Conservation (phyloP, 2,329 filamentous ascomycete species). For the Botrytis paeoniae region DNA sequence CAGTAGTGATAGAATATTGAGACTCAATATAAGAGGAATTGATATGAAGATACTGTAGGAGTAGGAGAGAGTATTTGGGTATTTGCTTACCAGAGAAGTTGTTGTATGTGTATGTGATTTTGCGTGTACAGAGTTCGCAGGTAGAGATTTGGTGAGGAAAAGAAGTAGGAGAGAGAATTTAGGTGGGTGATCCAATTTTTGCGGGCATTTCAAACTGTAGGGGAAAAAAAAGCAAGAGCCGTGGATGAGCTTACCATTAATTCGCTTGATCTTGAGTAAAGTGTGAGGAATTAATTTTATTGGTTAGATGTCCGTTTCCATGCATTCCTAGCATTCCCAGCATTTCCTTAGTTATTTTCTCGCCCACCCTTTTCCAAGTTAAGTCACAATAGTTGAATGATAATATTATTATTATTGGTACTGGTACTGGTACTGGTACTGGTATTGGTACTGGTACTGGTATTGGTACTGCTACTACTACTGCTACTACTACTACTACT, state of each 20-base stretch:
- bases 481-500: too few relatives aligned
- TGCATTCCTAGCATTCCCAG: conserved; percentile 2
- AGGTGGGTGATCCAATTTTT: conserved; percentile 10
- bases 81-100: conserved; percentile 6
- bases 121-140: conserved; percentile 13
- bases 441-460: neutral
- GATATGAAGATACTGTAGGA: neutral
- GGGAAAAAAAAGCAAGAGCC: conserved; percentile 6
- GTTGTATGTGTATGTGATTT: conserved; percentile 10
- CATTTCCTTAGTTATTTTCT: neutral
- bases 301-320: neutral
- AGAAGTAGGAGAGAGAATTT: conserved; percentile 14
- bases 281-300: neutral
- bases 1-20: neutral
- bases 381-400: too few relatives aligned
- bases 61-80: neutral
- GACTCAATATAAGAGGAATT: neutral
- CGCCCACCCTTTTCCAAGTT: neutral
- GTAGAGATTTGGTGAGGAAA: conserved; percentile 17
- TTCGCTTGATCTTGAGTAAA: neutral
- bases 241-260: neutral
- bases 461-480: too few relatives aligned
- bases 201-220: conserved; percentile 16
- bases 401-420: neutral
- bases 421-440: too few relatives aligned